phyloP scores from a whole-genome alignment of 192 early-diverging fungal genomes.

The Martensiomyces pterosporus region DNA sequence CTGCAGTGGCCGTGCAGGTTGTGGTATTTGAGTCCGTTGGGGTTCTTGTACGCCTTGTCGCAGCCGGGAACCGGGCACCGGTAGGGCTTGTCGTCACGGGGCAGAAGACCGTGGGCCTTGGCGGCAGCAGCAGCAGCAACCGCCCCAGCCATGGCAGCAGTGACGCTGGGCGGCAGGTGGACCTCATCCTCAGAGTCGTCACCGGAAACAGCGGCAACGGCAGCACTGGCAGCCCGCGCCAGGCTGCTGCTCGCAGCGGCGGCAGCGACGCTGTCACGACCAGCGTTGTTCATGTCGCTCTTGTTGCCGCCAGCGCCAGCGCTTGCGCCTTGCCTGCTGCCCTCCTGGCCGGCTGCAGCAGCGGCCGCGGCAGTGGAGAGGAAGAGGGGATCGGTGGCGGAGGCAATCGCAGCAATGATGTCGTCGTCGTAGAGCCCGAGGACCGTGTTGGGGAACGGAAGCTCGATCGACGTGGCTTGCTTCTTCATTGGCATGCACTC shows the following conservation, averaged over 20 bases:
- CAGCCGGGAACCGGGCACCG: conserved; percentile 83
- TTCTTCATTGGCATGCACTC: conserved; percentile 24
- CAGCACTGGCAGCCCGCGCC: conserved; percentile 34
- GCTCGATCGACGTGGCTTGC: conserved; percentile 26
- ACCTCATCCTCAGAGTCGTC: conserved; percentile 44
- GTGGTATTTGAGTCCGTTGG: conserved; percentile 98
- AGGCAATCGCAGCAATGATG: conserved; percentile 49
- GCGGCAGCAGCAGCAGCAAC: conserved; percentile 41
- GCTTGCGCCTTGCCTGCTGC: no score
- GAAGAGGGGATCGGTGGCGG: conserved; percentile 49
- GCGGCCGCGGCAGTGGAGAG: conserved; percentile 34
- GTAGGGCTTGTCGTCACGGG: conserved; percentile 78
- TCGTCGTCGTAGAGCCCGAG: conserved; percentile 51
- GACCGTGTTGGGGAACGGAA: conserved; percentile 31
- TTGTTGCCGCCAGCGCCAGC: no score
- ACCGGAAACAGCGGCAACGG: conserved; percentile 23
- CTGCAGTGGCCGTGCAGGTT: conserved; percentile 91
- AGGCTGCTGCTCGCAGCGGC: conserved; percentile 15
- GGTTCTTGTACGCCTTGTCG: conserved; percentile 97
- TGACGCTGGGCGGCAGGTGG: conserved; percentile 52
- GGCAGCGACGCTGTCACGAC: conserved; percentile 4
- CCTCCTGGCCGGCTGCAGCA: conserved; percentile 10
- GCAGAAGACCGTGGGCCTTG: conserved; percentile 43
- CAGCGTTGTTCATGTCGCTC: conserved; percentile 2
- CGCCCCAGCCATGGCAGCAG: conserved; percentile 49